Evolutionary conservation across 805 yeast species (phyloP), one percentile per base, ranked within the genome.

Genomic region (Kuraishia cidri): DNA sequence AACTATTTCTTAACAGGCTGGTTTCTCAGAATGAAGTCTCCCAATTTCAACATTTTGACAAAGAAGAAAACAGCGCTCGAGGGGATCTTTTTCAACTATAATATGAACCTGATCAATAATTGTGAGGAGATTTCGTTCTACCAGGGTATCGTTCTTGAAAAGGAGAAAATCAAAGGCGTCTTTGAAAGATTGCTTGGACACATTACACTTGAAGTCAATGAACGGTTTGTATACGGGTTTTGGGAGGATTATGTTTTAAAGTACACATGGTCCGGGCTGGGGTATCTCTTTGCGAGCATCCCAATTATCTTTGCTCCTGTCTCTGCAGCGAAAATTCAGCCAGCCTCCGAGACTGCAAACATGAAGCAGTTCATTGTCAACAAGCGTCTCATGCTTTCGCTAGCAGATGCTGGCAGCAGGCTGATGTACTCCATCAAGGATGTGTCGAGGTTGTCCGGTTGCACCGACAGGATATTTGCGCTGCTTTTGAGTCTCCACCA

Each of bases 351-450:
- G 46, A 69, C 73, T 37, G 67, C 65, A 36, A 79, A 77, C 47
- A 85, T 88, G 85, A 79, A 85, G 46, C 86, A 83, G 43, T 88
- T 87, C 45, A 79, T 88, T 46, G 87, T 85, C 34, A 88, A 88
- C 63, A 88, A 88, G 60, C 70, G 97, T 48, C 66, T 88, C 41
- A 79, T 88, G 83, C 68, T 88, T 42, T 80, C 92, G 3, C 67
- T 88, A 51, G 95, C 96, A 4, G 97, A 88, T 59, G 95, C 97
- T 0, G 97, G 97, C 4, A 81, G 94, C 10, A 68, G 96, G 43
- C 69, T 88, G 58, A 87, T 88, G 95, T 86, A 85, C 55, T 86
- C 97, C 2, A 82, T 87, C 43, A 88, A 88, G 53, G 96, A 87
- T 55, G 70, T 88, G 15, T 81, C 92, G n/a, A 88, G 79, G 52